Evolutionary conservation across 2,329 filamentous ascomycete genomes (phyloP).

Genomic region (Penicillium sp.): DNA sequence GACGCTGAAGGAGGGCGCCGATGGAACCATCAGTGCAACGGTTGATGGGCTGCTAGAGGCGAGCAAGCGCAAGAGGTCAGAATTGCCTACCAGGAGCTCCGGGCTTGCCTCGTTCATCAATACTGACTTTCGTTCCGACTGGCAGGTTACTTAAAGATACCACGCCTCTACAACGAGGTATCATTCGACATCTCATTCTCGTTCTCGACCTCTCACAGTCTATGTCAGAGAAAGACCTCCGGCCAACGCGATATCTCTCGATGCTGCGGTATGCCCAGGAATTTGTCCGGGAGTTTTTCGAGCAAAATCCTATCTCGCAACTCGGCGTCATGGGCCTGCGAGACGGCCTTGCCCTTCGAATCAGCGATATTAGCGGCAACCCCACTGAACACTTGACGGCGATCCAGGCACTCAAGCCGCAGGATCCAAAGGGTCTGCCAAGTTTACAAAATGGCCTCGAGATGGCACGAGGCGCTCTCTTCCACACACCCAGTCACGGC

Average conservation of each 20-base stretch:
- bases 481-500: slow-evolving; percentile 88
- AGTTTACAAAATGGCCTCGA: slow-evolving; percentile 93
- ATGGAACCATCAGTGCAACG: slow-evolving; percentile 72
- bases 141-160: slow-evolving; percentile 84
- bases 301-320: slow-evolving; percentile 98
- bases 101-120: not conserved
- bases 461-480: slow-evolving; percentile 90
- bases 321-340: slow-evolving; percentile 90
- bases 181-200: slow-evolving; percentile 93
- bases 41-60: slow-evolving; percentile 77
- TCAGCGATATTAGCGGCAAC: slow-evolving; percentile 90
- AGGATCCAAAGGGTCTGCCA: slow-evolving; percentile 72
- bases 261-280: slow-evolving; percentile 79
- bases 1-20: slow-evolving; percentile 73
- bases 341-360: slow-evolving; percentile 80
- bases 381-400: slow-evolving; percentile 82
- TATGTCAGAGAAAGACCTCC: slow-evolving; percentile 93
- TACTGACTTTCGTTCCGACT: slow-evolving; percentile 16
- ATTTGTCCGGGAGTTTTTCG: slow-evolving; percentile 93
- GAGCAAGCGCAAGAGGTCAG: slow-evolving; percentile 72
- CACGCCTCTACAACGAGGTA: slow-evolving; percentile 91
- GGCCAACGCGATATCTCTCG: slow-evolving; percentile 82
- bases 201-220: slow-evolving; percentile 90
- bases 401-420: slow-evolving; percentile 66
- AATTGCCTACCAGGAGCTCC: slow-evolving; percentile 14